Evolutionary conservation across 2,329 filamentous ascomycete genomes (phyloP).

Genomic region (Grosmannia clavigera): DNA sequence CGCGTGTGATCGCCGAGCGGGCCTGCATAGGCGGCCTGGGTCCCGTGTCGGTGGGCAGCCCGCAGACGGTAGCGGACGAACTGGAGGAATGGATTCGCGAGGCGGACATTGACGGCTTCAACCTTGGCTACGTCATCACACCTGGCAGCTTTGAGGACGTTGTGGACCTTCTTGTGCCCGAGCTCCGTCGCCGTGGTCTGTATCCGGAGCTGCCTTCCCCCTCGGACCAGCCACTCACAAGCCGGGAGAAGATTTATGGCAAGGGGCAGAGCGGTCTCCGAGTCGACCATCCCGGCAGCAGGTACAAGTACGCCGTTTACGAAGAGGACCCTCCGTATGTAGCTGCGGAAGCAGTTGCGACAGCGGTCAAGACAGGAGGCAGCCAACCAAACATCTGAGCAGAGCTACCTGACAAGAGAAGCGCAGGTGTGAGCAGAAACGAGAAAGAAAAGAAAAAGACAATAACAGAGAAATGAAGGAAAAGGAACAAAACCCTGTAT

Average conservation of each 20-base stretch:
- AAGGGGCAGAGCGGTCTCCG: slow-evolving; percentile 43
- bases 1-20: slow-evolving; percentile 4
- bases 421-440: too few species aligned
- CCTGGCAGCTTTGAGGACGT: slow-evolving; percentile 51
- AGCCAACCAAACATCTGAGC: not conserved
- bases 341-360: not conserved
- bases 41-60: slow-evolving; percentile 43
- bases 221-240: slow-evolving; percentile 26
- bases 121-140: slow-evolving; percentile 40
- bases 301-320: slow-evolving; percentile 46
- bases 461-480: too few species aligned
- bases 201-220: not conserved
- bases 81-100: slow-evolving; percentile 56
- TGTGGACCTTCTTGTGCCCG: slow-evolving; percentile 50
- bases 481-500: too few species aligned
- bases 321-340: not conserved
- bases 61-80: slow-evolving; percentile 53
- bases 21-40: slow-evolving; percentile 12
- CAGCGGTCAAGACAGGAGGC: not conserved
- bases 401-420: too few species aligned
- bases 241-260: slow-evolving; percentile 50
- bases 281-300: slow-evolving; percentile 44
- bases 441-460: too few species aligned
- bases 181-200: slow-evolving; percentile 43
- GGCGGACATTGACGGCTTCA: slow-evolving; percentile 64